A percentile compares a stretch with the other conserved stretches of the same genome.
Evolutionary conservation across 176 grass and related monocot species (phyloP).

Genomic region (Aegilops tauschii): DNA sequence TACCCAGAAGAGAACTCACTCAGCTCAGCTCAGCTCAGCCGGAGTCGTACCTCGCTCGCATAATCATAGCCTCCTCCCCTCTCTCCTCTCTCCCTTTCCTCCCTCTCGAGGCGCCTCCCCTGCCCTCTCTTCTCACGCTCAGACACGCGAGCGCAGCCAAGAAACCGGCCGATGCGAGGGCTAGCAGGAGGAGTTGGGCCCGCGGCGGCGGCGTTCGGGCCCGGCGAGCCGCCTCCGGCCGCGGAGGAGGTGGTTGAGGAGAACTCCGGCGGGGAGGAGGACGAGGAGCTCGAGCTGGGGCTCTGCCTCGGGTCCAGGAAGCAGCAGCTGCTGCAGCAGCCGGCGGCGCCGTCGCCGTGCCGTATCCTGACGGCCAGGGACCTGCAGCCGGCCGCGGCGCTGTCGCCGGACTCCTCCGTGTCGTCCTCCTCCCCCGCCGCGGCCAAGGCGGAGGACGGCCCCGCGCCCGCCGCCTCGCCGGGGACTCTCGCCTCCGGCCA

Average conservation of each 20-base stretch:
- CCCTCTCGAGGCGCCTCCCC: conserved; percentile 40
- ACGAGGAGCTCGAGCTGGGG: conserved; percentile 53
- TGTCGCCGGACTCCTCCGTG: conserved; percentile 54
- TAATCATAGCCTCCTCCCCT: conserved; percentile 23
- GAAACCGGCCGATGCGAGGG: conserved; percentile 31
- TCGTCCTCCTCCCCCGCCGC: conserved; percentile 43
- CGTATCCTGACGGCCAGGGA: conserved; percentile 68
- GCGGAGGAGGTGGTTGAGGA: conserved; percentile 47
- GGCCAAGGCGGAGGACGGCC: conserved; percentile 9
- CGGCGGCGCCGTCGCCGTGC: conserved; percentile 33
- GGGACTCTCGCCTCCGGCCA: conserved; percentile 39
- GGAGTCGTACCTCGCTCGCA: not conserved
- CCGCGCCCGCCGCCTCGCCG: conserved; percentile 44
- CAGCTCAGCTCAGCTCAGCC: no score
- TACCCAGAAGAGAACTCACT: conserved; percentile 22
- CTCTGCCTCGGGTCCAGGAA: conserved; percentile 66
- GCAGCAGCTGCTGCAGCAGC: not conserved
- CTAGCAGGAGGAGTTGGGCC: not conserved
- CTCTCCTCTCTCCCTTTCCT: conserved; percentile 16
- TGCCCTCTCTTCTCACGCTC: not conserved
- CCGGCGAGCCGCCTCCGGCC: conserved; percentile 26
- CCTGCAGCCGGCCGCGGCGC: conserved; percentile 36
- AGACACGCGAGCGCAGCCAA: not conserved
- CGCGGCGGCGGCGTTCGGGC: conserved; percentile 18
- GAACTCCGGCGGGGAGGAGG: conserved; percentile 30